Conservation (phyloP, 768 basidiomycete genomes). For the Dictyophora rubrovolvata region DNA sequence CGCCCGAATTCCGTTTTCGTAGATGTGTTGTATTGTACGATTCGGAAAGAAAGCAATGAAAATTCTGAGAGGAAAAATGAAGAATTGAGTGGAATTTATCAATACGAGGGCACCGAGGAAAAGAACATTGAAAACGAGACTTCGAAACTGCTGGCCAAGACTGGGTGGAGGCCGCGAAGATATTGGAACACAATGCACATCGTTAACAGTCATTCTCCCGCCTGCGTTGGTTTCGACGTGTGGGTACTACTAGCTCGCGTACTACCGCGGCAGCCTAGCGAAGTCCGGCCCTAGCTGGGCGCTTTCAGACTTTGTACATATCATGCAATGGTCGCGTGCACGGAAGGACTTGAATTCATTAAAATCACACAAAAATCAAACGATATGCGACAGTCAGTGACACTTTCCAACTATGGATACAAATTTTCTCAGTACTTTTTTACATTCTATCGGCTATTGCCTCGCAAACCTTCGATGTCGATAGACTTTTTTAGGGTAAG, state of each 20-base stretch:
- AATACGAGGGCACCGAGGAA: constrained; percentile 59
- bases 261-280: no score
- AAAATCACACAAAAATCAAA: no score
- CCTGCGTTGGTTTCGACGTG: no score
- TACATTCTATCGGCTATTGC: background rate
- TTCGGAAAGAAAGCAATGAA: constrained; percentile 36
- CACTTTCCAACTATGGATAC: background rate
- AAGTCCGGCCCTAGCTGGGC: no score
- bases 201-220: background rate
- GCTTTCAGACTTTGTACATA: no score
- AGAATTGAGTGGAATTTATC: constrained; percentile 64
- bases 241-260: no score
- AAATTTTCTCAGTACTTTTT: background rate
- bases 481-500: background rate
- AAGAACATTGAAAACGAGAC: constrained; percentile 39
- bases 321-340: no score
- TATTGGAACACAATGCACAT: constrained; percentile 25
- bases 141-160: constrained; percentile 17
- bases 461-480: background rate
- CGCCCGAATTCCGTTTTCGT: constrained; percentile 62
- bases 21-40: constrained; percentile 40
- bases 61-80: constrained; percentile 54
- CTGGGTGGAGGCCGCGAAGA: constrained; percentile 19
- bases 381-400: background rate
- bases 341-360: no score